Evolutionary conservation across 116 monocot genomes (phyloP).

Genomic region (Dioscorea cayenensis): DNA sequence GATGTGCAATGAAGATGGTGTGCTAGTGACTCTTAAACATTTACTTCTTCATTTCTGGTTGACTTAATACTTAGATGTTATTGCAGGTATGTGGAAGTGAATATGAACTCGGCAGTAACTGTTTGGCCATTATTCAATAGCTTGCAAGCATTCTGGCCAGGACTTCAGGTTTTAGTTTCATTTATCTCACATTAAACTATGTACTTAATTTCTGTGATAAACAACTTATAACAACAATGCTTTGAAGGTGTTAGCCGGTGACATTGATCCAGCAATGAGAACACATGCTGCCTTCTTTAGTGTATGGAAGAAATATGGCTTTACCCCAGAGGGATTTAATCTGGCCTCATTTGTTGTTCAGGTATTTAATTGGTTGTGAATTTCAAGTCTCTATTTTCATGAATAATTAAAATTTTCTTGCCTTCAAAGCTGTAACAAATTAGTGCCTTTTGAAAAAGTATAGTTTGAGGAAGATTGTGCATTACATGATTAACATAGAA

Average conservation of each 20-base stretch:
- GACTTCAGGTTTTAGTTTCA: slow-evolving; percentile 75
- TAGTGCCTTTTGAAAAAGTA: no score
- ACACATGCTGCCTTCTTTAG: slow-evolving; percentile 99
- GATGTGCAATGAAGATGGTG: not conserved
- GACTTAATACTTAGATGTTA: not conserved
- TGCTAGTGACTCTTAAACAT: not conserved
- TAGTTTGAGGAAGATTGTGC: no score
- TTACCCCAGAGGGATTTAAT: slow-evolving; percentile 96
- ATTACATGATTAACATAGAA: no score
- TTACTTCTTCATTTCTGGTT: not conserved
- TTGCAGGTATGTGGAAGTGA: slow-evolving; percentile 95
- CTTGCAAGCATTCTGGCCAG: slow-evolving; percentile 98
- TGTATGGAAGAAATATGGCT: slow-evolving; percentile 97
- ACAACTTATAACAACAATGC: slow-evolving; percentile 15
- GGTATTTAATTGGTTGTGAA: slow-evolving; percentile 22
- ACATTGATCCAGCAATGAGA: slow-evolving; percentile 83
- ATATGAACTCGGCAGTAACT: slow-evolving; percentile 91
- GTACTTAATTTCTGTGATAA: slow-evolving; percentile 5
- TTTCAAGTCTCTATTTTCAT: no score
- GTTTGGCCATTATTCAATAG: slow-evolving; percentile 99
- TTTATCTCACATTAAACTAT: not conserved
- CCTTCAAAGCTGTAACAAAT: no score
- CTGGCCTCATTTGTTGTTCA: slow-evolving; percentile 75
- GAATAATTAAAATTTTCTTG: no score
- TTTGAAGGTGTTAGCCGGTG: slow-evolving; percentile 96